Percentiles rank a stretch among this genome's conserved stretches.
phyloP scores from a whole-genome alignment of 2,329 filamentous ascomycete genomes.

The Talaromyces piceae region DNA sequence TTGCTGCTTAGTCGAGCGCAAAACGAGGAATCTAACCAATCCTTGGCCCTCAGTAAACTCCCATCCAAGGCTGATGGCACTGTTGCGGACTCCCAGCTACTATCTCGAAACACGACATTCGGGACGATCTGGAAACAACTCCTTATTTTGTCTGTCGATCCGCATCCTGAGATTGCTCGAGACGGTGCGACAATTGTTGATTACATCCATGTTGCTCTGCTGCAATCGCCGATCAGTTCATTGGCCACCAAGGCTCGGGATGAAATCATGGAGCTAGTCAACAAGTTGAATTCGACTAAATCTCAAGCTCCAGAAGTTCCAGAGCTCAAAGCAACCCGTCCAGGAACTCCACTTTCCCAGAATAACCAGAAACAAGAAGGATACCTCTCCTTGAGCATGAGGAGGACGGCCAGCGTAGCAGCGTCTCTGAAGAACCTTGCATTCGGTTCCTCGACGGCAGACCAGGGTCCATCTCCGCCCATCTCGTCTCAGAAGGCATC shows the following conservation, averaged over 20 bases:
- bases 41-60: slow-evolving; percentile 13
- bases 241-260: slow-evolving; percentile 66
- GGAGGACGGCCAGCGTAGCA: slow-evolving; percentile 58
- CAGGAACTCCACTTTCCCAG: slow-evolving; percentile 43
- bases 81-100: slow-evolving; percentile 21
- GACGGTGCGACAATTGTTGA: slow-evolving; percentile 82
- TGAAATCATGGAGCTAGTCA: slow-evolving; percentile 44
- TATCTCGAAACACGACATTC: slow-evolving; percentile 81
- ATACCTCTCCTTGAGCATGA: slow-evolving; percentile 54
- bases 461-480: slow-evolving; percentile 20
- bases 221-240: slow-evolving; percentile 67
- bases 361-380: slow-evolving; percentile 49
- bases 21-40: slow-evolving; percentile 17
- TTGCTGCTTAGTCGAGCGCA: slow-evolving; percentile 51
- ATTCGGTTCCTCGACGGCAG: slow-evolving; percentile 40
- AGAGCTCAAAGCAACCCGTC: slow-evolving; percentile 28
- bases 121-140: slow-evolving; percentile 92
- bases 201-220: slow-evolving; percentile 68
- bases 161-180: slow-evolving; percentile 84
- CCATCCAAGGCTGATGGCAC: slow-evolving; percentile 16
- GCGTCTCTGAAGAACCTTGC: slow-evolving; percentile 57
- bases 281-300: slow-evolving; percentile 27
- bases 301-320: slow-evolving; percentile 29
- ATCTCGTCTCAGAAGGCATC: slow-evolving; percentile 17
- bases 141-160: slow-evolving; percentile 83